Evolutionary conservation across 2,329 filamentous ascomycete species (phyloP).

Genomic region (Sarocladium oryzae): DNA sequence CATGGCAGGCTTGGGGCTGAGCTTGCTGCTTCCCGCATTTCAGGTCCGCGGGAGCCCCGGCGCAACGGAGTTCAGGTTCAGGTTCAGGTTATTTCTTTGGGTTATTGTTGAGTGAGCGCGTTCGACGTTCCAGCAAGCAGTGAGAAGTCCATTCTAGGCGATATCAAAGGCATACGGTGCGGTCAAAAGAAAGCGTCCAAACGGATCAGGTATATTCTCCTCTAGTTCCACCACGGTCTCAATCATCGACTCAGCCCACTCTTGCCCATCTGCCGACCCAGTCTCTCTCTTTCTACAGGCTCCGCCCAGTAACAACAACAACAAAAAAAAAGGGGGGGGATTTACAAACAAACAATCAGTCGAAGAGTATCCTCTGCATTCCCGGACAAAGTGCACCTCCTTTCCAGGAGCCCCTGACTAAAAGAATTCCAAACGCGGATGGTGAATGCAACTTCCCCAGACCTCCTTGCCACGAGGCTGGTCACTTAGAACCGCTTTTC

Average conservation of each 20-base stretch:
- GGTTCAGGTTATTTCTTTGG: neutral
- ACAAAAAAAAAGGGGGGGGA: too few relatives aligned
- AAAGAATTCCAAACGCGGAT: neutral
- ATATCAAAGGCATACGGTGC: neutral
- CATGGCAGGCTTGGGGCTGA: too few relatives aligned
- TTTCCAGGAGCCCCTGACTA: neutral
- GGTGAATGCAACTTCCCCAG: neutral
- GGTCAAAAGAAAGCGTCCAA: neutral
- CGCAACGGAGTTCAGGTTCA: constrained; percentile 7
- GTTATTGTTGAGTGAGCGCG: neutral
- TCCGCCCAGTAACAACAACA: too few relatives aligned
- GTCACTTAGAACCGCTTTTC: neutral
- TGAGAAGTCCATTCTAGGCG: neutral
- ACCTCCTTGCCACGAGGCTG: neutral
- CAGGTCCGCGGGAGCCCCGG: neutral
- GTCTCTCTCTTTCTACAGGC: neutral
- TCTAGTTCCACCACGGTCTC: neutral
- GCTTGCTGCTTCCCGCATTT: too few relatives aligned
- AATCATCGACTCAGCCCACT: neutral
- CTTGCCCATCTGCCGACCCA: neutral
- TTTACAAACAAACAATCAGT: too few relatives aligned
- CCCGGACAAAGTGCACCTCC: too few relatives aligned
- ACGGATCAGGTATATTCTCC: constrained; percentile 8
- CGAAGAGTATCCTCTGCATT: too few relatives aligned
- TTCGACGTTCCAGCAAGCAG: neutral